These are phyloP conservation scores for Hamigera avellanea DNA, from an alignment of 495 filamentous ascomycete genomes.

Conservation along the genomic window DNA sequence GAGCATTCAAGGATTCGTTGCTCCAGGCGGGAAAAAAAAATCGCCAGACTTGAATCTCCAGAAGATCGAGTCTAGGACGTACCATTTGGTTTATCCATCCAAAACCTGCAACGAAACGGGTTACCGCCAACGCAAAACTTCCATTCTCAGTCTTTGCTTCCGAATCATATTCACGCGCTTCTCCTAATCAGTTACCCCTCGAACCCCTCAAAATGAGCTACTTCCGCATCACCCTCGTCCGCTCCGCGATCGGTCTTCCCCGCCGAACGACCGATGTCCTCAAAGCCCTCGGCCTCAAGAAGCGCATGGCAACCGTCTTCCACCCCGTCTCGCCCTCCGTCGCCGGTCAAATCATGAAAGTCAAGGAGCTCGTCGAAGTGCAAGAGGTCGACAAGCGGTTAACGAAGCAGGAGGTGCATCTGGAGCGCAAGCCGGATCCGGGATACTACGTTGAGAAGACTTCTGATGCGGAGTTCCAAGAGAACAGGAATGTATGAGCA, in stretches of 20 bases:
- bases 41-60: too few species aligned
- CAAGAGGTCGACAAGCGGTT: constrained; percentile 65
- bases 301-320: constrained; percentile 84
- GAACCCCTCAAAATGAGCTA: constrained; percentile 53
- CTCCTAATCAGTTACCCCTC: too few species aligned
- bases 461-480: constrained; percentile 17
- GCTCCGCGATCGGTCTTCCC: constrained; percentile 87
- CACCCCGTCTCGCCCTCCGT: constrained; percentile 71
- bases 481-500: constrained; percentile 11
- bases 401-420: constrained; percentile 61
- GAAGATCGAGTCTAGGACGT: too few species aligned
- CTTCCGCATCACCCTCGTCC: constrained; percentile 92
- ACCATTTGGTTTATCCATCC: too few species aligned
- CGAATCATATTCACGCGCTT: too few species aligned
- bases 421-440: constrained; percentile 62
- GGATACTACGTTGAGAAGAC: constrained; percentile 78
- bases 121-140: too few species aligned
- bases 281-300: constrained; percentile 76
- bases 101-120: too few species aligned
- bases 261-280: constrained; percentile 72
- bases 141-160: too few species aligned
- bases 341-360: constrained; percentile 93
- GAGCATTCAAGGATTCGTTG: too few species aligned
- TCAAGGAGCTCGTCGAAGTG: constrained; percentile 90
- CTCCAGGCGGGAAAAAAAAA: too few species aligned